Evolutionary conservation across 495 filamentous ascomycete genomes (phyloP).

Genomic region (Hypomontagnella monticulosa): DNA sequence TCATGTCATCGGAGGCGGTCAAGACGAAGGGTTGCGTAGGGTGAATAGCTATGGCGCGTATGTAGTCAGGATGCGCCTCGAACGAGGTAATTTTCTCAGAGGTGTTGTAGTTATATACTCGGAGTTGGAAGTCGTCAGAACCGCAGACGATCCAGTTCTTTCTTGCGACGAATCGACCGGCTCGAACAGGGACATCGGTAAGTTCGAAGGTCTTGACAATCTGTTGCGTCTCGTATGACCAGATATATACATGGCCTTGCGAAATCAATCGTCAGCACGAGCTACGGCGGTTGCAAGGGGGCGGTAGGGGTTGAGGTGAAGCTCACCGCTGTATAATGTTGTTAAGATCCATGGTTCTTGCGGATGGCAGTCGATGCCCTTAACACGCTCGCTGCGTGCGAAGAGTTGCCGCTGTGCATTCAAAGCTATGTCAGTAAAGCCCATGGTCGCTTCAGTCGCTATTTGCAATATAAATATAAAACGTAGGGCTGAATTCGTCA

Average conservation of each 20-base stretch:
- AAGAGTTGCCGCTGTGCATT: slow-evolving; percentile 76
- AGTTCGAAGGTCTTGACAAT: slow-evolving; percentile 99
- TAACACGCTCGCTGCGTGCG: slow-evolving; percentile 89
- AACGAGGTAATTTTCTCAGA: slow-evolving; percentile 98
- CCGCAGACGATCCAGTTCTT: slow-evolving; percentile 99
- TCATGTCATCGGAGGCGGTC: slow-evolving; percentile 99
- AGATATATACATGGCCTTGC: slow-evolving; percentile 95
- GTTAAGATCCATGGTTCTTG: slow-evolving; percentile 98
- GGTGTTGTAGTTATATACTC: slow-evolving; percentile 98
- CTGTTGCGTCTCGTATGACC: slow-evolving; percentile 97
- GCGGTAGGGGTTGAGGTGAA: background rate
- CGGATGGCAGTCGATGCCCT: slow-evolving; percentile 97
- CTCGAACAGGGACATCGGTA: slow-evolving; percentile 97
- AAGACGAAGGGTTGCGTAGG: slow-evolving; percentile 95
- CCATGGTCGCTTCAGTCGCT: slow-evolving; percentile 39
- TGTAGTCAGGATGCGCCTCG: slow-evolving; percentile 99
- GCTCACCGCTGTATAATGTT: slow-evolving; percentile 87
- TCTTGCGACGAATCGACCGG: slow-evolving; percentile 93
- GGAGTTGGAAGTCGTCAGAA: slow-evolving; percentile 96
- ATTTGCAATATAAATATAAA: slow-evolving; percentile 19
- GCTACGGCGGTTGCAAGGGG: background rate
- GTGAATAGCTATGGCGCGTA: slow-evolving; percentile 96
- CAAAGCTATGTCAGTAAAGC: slow-evolving; percentile 48
- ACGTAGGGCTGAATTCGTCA: slow-evolving; percentile 12
- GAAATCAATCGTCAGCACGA: slow-evolving; percentile 16